Percentiles rank a stretch among this genome's conserved stretches.
Evolutionary conservation across 106 monocot genomes (phyloP).

Genomic region (Triglochin maritima): DNA sequence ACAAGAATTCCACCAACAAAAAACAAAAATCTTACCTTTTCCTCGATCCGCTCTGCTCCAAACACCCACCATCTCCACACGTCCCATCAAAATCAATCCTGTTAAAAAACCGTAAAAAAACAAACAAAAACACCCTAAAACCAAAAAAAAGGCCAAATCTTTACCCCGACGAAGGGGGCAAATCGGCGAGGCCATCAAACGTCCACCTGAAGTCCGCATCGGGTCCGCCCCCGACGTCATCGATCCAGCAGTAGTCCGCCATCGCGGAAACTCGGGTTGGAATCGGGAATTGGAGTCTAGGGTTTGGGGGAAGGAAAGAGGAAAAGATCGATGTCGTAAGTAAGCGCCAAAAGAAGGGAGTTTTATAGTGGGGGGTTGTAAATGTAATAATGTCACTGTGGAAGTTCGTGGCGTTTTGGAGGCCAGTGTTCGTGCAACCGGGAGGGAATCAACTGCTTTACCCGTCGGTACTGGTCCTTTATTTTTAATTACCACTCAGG

Average conservation of each 20-base stretch:
- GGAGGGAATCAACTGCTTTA: too few species aligned
- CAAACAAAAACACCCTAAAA: not conserved
- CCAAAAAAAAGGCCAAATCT: not conserved
- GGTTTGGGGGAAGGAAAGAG: too few species aligned
- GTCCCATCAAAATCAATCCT: constrained; percentile 21
- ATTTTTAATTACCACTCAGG: too few species aligned
- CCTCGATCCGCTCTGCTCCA: constrained; percentile 19
- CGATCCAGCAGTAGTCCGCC: constrained; percentile 40
- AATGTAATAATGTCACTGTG: too few species aligned
- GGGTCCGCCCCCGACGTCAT: constrained; percentile 32
- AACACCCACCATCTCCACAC: constrained; percentile 16
- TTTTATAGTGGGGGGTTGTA: too few species aligned
- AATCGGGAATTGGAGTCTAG: not conserved
- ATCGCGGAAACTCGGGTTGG: constrained; percentile 30
- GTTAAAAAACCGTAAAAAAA: not conserved
- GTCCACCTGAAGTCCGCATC: constrained; percentile 48
- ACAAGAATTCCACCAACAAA: not conserved
- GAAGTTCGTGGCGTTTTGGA: too few species aligned
- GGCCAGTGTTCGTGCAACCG: too few species aligned
- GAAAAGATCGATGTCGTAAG: too few species aligned
- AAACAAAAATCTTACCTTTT: constrained; percentile 40
- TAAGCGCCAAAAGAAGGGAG: too few species aligned
- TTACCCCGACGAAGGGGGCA: constrained; percentile 23
- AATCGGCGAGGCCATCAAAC: constrained; percentile 36
- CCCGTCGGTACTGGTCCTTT: too few species aligned